phyloP scores from a whole-genome alignment of 805 yeast genomes.

The Schwanniomyces vanrijiae region DNA sequence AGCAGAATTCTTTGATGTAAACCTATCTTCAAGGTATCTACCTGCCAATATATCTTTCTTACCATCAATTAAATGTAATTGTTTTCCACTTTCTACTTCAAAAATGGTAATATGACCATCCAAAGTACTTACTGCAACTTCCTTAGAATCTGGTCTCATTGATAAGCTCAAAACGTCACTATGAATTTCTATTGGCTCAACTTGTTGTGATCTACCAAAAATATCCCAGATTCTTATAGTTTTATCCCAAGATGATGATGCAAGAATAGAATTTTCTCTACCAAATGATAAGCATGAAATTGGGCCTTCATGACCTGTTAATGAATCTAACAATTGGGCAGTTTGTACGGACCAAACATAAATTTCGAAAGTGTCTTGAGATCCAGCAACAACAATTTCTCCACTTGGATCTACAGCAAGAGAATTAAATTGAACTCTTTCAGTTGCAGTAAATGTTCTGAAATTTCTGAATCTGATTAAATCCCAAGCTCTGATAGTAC shows the following conservation, averaged over 20 bases:
- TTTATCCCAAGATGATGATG: slow-evolving; percentile 95
- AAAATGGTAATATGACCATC: slow-evolving; percentile 86
- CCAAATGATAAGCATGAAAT: slow-evolving; percentile 87
- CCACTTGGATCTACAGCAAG: slow-evolving; percentile 97
- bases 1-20: slow-evolving; percentile 74
- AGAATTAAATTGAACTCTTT: slow-evolving; percentile 80
- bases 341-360: slow-evolving; percentile 98
- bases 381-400: slow-evolving; percentile 94
- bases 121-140: slow-evolving; percentile 81
- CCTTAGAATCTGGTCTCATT: slow-evolving; percentile 91
- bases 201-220: slow-evolving; percentile 81
- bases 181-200: slow-evolving; percentile 84
- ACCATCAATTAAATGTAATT: slow-evolving; percentile 81
- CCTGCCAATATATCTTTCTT: slow-evolving; percentile 86
- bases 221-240: slow-evolving; percentile 92
- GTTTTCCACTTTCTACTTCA: slow-evolving; percentile 80
- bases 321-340: slow-evolving; percentile 80
- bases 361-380: slow-evolving; percentile 83
- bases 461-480: slow-evolving; percentile 88
- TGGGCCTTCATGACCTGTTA: slow-evolving; percentile 96
- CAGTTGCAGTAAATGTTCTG: slow-evolving; percentile 90
- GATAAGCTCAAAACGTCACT: slow-evolving; percentile 82
- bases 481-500: slow-evolving; percentile 98
- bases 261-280: slow-evolving; percentile 69
- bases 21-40: slow-evolving; percentile 77